Percentiles rank a stretch among this genome's conserved stretches.
Evolutionary conservation across 2,329 filamentous ascomycete genomes (phyloP).

Genomic region (Fusarium kyushuense): DNA sequence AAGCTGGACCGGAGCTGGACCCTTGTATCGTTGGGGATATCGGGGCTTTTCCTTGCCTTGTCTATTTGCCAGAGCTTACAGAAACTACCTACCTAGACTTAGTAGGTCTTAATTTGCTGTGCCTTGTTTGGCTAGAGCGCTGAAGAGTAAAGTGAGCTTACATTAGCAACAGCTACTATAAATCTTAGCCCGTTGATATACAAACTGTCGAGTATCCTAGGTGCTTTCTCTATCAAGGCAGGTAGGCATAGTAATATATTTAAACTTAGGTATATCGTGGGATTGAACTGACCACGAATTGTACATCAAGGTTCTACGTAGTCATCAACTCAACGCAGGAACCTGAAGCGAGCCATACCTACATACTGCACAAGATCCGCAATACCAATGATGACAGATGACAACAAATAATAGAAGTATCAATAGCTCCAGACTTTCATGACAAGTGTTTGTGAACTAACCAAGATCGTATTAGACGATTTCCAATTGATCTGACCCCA

Average conservation of each 20-base stretch:
- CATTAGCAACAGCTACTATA: not conserved
- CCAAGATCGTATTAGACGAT: slow-evolving; percentile 13
- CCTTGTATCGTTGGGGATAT: slow-evolving; percentile 46
- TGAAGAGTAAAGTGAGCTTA: not conserved
- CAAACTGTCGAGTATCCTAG: not conserved
- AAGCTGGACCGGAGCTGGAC: slow-evolving; percentile 43
- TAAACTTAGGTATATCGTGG: not conserved
- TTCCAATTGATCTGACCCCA: slow-evolving; percentile 27
- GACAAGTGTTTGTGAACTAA: slow-evolving; percentile 22
- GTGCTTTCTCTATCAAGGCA: not conserved
- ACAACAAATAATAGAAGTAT: slow-evolving; percentile 4
- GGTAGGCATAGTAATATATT: not conserved
- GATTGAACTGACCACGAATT: not conserved
- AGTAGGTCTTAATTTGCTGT: not conserved
- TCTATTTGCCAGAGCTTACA: not conserved
- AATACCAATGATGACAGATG: slow-evolving; percentile 26
- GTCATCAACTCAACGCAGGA: not conserved
- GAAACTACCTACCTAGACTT: not conserved
- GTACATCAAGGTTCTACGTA: not conserved
- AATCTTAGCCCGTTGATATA: not conserved
- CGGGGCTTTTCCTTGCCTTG: slow-evolving; percentile 19
- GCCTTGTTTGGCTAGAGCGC: not conserved
- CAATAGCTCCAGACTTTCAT: slow-evolving; percentile 17
- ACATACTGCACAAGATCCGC: not conserved
- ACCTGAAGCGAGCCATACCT: not conserved